Percentiles rank a stretch among this genome's conserved stretches.
Conservation (phyloP, 1,284 basidiomycete genomes). For the Rhodotorula sp. region DNA sequence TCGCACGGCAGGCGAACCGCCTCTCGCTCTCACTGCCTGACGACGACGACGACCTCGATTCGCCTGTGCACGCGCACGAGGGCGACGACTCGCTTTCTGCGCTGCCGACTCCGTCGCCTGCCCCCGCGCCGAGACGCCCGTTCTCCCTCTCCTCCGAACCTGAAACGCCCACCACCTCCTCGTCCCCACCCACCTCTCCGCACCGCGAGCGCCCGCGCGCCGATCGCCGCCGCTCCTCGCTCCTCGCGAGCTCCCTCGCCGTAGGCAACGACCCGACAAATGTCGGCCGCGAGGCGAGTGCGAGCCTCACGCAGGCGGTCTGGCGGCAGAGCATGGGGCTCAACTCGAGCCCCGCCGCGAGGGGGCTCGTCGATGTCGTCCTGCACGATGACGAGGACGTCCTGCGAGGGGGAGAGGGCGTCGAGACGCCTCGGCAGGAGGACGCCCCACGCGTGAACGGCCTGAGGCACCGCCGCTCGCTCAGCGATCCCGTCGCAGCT, state of each 20-base stretch:
- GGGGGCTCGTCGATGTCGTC: not conserved
- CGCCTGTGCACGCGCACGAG: not conserved
- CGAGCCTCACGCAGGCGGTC: slow-evolving; percentile 23
- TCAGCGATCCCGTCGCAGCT: not conserved
- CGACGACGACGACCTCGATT: not conserved
- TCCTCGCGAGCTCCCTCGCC: not conserved
- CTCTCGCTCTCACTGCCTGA: not conserved
- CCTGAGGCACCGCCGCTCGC: not conserved
- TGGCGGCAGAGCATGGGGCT: slow-evolving; percentile 26
- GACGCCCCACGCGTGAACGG: not conserved
- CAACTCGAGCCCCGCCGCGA: not conserved
- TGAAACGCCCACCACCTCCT: slow-evolving; percentile 20
- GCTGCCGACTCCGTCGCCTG: too few species aligned
- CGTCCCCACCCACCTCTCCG: slow-evolving; percentile 3
- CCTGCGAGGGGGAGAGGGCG: not conserved
- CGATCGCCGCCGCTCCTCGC: not conserved
- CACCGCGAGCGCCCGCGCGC: not conserved
- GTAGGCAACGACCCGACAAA: slow-evolving; percentile 6
- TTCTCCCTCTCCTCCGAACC: slow-evolving; percentile 29
- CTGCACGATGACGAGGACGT: not conserved
- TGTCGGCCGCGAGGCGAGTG: slow-evolving; percentile 10
- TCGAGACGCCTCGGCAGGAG: not conserved
- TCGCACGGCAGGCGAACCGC: not conserved
- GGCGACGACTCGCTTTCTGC: not conserved
- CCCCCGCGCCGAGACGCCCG: not conserved